phyloP scores from a whole-genome alignment of 768 basidiomycete genomes.

The Lepiota brunneoincarnata region DNA sequence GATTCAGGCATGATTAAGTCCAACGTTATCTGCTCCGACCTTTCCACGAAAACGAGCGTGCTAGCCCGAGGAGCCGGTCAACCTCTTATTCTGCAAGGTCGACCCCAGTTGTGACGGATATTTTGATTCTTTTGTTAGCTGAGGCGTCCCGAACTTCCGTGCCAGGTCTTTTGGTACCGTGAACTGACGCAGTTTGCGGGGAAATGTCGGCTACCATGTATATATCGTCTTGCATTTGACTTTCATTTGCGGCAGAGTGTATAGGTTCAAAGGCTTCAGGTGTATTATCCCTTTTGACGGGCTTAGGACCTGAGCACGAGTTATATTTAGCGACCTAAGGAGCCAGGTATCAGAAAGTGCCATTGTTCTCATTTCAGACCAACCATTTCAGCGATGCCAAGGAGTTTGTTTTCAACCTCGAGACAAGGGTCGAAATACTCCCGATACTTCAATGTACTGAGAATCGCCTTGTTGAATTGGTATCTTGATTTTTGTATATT shows the following conservation, averaged over 20 bases:
- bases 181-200: background rate
- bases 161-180: constrained; percentile 30
- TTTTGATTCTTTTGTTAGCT: constrained; percentile 60
- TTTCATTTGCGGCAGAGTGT: constrained; percentile 14
- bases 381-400: constrained; percentile 62
- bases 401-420: constrained; percentile 54
- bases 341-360: background rate
- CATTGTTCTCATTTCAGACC: background rate
- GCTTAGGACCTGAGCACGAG: constrained; percentile 9
- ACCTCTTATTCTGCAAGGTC: constrained; percentile 66
- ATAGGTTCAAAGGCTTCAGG: background rate
- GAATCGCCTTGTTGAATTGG: constrained; percentile 49
- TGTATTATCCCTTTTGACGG: constrained; percentile 3
- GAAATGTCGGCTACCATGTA: constrained; percentile 18
- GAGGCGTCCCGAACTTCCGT: constrained; percentile 24
- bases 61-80: background rate
- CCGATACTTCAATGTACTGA: constrained; percentile 44
- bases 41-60: background rate
- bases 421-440: constrained; percentile 70
- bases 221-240: constrained; percentile 38
- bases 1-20: no score
- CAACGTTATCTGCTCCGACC: no score
- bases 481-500: constrained; percentile 57
- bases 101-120: constrained; percentile 65
- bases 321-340: constrained; percentile 10